These are phyloP conservation scores for Leucocoprinus birnbaumii DNA, from an alignment of 768 basidiomycete species.

Conservation along the genomic window DNA sequence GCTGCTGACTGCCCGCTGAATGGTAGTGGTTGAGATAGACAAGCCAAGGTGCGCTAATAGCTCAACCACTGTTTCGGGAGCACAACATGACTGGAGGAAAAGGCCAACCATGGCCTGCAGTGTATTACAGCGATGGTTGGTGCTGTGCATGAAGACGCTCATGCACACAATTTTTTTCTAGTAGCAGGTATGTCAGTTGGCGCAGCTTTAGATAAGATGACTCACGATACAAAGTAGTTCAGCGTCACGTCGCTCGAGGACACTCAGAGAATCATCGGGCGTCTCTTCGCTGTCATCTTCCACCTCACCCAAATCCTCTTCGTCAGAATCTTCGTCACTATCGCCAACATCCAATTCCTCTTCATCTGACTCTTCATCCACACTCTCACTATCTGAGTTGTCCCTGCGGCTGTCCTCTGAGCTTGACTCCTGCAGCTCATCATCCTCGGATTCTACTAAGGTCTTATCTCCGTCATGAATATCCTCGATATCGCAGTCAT, in stretches of 20 bases:
- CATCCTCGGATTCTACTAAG: too few relatives aligned
- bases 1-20: not conserved
- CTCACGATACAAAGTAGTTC: not conserved
- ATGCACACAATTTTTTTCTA: conserved; percentile 15
- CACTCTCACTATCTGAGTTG: too few relatives aligned
- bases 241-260: not conserved
- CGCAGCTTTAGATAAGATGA: not conserved
- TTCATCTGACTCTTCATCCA: too few relatives aligned
- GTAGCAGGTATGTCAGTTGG: too few relatives aligned
- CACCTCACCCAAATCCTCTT: not conserved
- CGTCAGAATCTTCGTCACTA: too few relatives aligned
- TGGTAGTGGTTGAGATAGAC: not conserved
- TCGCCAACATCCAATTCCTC: too few relatives aligned
- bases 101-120: conserved; percentile 9
- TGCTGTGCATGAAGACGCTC: conserved; percentile 16
- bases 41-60: not conserved
- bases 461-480: too few relatives aligned
- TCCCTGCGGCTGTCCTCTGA: too few relatives aligned
- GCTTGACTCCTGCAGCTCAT: too few relatives aligned
- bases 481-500: too few relatives aligned
- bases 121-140: conserved; percentile 13
- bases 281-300: not conserved
- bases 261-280: not conserved
- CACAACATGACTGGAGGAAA: not conserved
- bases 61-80: not conserved